A percentile compares a stretch with the other conserved stretches of the same genome.
phyloP scores from a whole-genome alignment of 257 asterid species.

The Rhazya stricta region DNA sequence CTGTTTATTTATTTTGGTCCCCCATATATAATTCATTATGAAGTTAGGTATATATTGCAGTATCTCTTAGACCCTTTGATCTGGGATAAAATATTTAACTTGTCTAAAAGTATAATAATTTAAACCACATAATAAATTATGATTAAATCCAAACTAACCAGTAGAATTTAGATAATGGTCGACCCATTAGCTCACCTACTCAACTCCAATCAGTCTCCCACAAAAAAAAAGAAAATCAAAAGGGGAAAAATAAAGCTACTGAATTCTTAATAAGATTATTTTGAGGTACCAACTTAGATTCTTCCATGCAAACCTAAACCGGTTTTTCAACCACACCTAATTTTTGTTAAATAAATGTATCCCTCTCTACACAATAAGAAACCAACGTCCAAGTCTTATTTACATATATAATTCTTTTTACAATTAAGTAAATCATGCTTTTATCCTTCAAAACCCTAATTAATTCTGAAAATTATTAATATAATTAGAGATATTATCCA shows the following conservation, averaged over 20 bases:
- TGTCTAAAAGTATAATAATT: too few relatives aligned
- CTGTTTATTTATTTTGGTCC: too few relatives aligned
- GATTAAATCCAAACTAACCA: background rate
- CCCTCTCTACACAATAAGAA: background rate
- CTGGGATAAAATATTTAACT: too few relatives aligned
- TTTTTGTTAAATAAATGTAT: background rate
- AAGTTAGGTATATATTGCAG: too few relatives aligned
- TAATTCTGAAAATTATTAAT: too few relatives aligned
- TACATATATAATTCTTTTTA: too few relatives aligned
- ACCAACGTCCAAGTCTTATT: background rate
- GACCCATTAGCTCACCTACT: constrained; percentile 12
- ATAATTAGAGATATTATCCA: too few relatives aligned
- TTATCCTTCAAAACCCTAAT: too few relatives aligned
- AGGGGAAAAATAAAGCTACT: too few relatives aligned
- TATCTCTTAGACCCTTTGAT: too few relatives aligned
- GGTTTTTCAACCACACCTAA: constrained; percentile 25
- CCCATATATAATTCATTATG: too few relatives aligned
- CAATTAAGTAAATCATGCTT: background rate
- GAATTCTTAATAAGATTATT: background rate
- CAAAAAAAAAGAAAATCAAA: too few relatives aligned
- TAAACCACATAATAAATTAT: background rate
- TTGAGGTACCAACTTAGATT: constrained; percentile 9
- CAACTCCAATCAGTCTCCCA: background rate
- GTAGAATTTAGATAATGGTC: background rate
- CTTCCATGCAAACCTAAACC: constrained; percentile 19